phyloP scores from a whole-genome alignment of 139 green algal genomes.

The Chlamydomonas incerta region DNA sequence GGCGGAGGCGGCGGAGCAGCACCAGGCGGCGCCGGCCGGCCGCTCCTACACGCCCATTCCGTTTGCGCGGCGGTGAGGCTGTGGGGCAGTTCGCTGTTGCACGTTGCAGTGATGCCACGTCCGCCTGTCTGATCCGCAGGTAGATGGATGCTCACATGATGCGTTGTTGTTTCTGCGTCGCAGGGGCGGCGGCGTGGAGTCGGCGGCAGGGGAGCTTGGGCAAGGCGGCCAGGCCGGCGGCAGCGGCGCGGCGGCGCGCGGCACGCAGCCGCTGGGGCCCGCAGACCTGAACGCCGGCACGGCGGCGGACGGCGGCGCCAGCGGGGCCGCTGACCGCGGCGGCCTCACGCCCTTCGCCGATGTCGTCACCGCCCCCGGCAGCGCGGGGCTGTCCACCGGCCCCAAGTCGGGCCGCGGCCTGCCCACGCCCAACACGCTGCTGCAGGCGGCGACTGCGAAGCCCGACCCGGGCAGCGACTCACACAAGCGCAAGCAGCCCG shows the following conservation, averaged over 20 bases:
- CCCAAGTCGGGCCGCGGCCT: conserved; percentile 24
- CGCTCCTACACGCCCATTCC: conserved; percentile 25
- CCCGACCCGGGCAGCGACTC: conserved; percentile 6
- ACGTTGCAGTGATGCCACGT: too few relatives aligned
- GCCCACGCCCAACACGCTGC: conserved; percentile 36
- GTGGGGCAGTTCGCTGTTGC: too few relatives aligned
- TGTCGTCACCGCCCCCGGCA: background rate
- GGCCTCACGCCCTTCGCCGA: conserved; percentile 31
- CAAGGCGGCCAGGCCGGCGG: background rate
- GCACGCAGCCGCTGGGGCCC: background rate
- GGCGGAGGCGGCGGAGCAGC: background rate
- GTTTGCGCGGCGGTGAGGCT: background rate
- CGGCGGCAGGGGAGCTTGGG: too few relatives aligned
- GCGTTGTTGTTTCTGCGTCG: too few relatives aligned
- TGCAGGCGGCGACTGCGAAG: conserved; percentile 32
- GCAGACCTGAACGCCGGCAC: conserved; percentile 3
- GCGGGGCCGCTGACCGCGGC: background rate
- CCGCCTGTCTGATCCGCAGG: too few relatives aligned
- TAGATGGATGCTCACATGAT: too few relatives aligned
- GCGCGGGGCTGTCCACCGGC: conserved; percentile 1
- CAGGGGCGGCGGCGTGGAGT: too few relatives aligned
- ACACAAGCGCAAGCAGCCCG: conserved; percentile 23
- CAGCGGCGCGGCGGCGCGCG: too few relatives aligned
- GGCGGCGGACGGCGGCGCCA: background rate
- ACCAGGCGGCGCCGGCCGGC: background rate